Base-by-base conservation (phyloP, 768 basidiomycete species). In the Podaxis sp. region DNA sequence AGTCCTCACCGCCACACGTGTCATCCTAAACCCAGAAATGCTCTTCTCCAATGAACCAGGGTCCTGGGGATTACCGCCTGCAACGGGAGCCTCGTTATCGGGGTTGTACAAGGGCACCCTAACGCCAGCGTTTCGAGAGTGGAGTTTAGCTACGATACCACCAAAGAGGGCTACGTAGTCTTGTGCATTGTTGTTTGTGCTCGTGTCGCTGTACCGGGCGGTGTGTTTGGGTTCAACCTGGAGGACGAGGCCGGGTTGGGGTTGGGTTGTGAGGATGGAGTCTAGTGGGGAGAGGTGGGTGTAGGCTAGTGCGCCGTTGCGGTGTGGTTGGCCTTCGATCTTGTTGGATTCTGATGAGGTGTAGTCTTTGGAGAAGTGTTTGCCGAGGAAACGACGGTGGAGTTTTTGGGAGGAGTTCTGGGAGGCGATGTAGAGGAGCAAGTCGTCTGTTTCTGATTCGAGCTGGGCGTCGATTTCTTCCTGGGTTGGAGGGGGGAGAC, bases 261-360 rank as follows among this genome's bases (percentile, higher is more conserved):
- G 75, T 63, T 76, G 79, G 7, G 79, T 79, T 70, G 76, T 79
- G 70, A 87, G 75, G 57, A 76, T 74, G 0, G 81, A 78, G 58
- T 91, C 87, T 53, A 93, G 74, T 5, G 64, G 57, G 5, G 88
- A 79, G 39, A 82, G 79, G 44, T 78, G 75, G 2, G 84, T 72
- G 72, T 93, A 94, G 51, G 77, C 75, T 46, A 93, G 78, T 2
- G 84, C 92, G 42, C 80, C 90, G 40, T 74, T 79, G 28, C 75
- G 79, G 66, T 93, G 92, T 0, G 90, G 90, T 60, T 83, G 79
- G 48, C 83, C 87, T 64, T 86, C 84, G 65, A 93, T 87, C 44
- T 68, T 72, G 59, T 46, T 40, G 5, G 57, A 55, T 13, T 63
- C 61, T 13, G 64, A 8, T 2, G 61, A 3, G 6, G 59, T 38